Evolutionary conservation across 1,284 basidiomycete genomes (phyloP).

Genomic region (Trametes pubescens): DNA sequence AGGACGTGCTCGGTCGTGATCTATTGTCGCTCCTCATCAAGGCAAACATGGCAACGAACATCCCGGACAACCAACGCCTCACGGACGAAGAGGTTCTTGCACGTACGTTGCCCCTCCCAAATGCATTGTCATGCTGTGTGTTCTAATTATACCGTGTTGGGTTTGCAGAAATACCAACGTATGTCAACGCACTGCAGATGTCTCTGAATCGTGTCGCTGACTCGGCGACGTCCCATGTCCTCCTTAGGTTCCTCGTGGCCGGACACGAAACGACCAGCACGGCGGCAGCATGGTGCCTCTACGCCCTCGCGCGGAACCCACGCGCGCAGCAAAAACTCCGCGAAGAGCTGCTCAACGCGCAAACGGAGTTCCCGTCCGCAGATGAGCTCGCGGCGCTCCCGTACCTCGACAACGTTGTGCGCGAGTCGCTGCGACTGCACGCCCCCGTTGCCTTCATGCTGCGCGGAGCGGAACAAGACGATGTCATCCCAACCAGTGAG

Average conservation of each 20-base stretch:
- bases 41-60: slow-evolving; percentile 56
- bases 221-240: slow-evolving; percentile 35
- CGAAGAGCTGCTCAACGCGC: slow-evolving; percentile 63
- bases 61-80: slow-evolving; percentile 52
- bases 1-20: slow-evolving; percentile 37
- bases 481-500: slow-evolving; percentile 45
- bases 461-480: slow-evolving; percentile 61
- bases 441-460: slow-evolving; percentile 65
- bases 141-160: neutral
- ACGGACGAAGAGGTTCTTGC: slow-evolving; percentile 62
- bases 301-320: slow-evolving; percentile 61
- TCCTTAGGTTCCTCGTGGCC: slow-evolving; percentile 23
- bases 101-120: slow-evolving; percentile 45
- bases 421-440: slow-evolving; percentile 74
- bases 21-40: slow-evolving; percentile 48
- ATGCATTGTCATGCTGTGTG: neutral
- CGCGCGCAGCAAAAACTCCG: slow-evolving; percentile 73
- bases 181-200: neutral
- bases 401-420: slow-evolving; percentile 68
- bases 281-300: slow-evolving; percentile 66
- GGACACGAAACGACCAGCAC: slow-evolving; percentile 69
- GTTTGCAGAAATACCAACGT: slow-evolving; percentile 18
- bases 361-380: slow-evolving; percentile 51
- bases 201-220: slow-evolving; percentile 45
- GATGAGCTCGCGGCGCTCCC: slow-evolving; percentile 56